These are phyloP conservation scores for Sporisorium iseilematis-ciliati DNA, from an alignment of 1,284 basidiomycete genomes.

Conservation along the genomic window DNA sequence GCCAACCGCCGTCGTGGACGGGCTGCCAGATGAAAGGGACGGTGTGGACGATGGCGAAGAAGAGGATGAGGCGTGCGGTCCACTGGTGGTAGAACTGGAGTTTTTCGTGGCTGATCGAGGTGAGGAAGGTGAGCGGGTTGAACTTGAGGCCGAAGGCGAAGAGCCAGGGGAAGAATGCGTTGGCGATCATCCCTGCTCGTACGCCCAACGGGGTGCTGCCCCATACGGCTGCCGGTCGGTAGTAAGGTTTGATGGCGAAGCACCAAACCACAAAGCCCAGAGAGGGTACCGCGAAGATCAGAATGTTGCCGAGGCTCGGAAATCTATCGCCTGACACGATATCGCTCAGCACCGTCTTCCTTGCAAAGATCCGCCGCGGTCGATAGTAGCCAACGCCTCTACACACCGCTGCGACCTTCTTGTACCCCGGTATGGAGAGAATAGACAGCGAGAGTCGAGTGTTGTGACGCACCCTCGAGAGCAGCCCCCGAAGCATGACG, in stretches of 20 bases:
- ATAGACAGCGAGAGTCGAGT: conserved; percentile 10
- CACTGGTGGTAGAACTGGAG: conserved; percentile 67
- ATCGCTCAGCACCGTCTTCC: conserved; percentile 23
- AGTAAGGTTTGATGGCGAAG: conserved; percentile 60
- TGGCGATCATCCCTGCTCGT: conserved; percentile 61
- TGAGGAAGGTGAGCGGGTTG: conserved; percentile 63
- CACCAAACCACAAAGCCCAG: conserved; percentile 47
- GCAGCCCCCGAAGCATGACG: conserved; percentile 26
- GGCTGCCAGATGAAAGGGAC: conserved; percentile 62
- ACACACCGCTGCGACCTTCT: conserved; percentile 20
- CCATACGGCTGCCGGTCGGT: conserved; percentile 47
- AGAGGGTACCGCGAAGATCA: conserved; percentile 16
- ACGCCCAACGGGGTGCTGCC: conserved; percentile 59
- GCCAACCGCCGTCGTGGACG: conserved; percentile 51
- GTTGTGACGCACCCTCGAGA: conserved; percentile 25
- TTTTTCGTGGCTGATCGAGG: conserved; percentile 61
- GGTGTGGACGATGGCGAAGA: conserved; percentile 61
- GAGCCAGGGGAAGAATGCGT: conserved; percentile 61
- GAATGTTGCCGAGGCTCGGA: conserved; percentile 46
- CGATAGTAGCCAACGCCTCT: conserved; percentile 47
- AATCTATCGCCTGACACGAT: conserved; percentile 36
- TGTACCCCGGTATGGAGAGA: conserved; percentile 29
- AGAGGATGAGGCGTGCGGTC: conserved; percentile 58
- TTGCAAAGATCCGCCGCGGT: conserved; percentile 34
- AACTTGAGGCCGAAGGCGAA: conserved; percentile 59